Base-by-base conservation (phyloP, 116 monocot species). In the Cymodocea nodosa region DNA sequence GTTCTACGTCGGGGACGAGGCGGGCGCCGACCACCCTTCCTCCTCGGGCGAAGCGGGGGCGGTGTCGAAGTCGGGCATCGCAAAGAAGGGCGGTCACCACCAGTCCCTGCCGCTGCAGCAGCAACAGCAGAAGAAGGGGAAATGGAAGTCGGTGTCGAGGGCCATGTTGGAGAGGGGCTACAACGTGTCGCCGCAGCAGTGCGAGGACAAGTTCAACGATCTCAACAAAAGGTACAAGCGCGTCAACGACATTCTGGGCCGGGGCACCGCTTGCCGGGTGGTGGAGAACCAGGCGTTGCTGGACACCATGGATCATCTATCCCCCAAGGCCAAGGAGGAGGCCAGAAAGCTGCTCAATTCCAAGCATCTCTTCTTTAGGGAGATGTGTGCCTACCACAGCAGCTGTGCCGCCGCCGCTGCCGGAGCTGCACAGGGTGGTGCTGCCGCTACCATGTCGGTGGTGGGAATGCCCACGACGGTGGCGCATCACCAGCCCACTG, bases 151-250 rank as follows among this genome's bases (percentile, higher is more conserved):
- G 18, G 78, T 82, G 16, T 89, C 89, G 3, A 74, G 63, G 50
- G 65, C 77, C 14, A 80, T 89, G 84, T 54, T 71, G 44, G 82
- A 82, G 23, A 70, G 68, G 48, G 79, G 70, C 30, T 80, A 67
- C 65, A 63, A 44, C 36, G 85, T 89, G 12, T 84, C 89, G 17
- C 89, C 89, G 14, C 89, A 89, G 69, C 89, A 89, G 58, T 89
- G 89, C 67, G 89, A 89, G 80, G 89, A 89, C 63, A 89, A 89
- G 75, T 84, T 88, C 72, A 82, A 84, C 54, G 88, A 88, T 44
- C 77, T 88, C 25, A 88, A 84, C 72, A 88, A 88, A 71, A 51
- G 85, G 50, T 89, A 89, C 68, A 84, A 85, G 75, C 50, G 89
- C 4, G 62, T 89, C 37, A 89, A 82, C 51, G 89, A 89, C 50